Evolutionary conservation across 768 basidiomycete species (phyloP).

Genomic region (Leccinum pellstonianum): DNA sequence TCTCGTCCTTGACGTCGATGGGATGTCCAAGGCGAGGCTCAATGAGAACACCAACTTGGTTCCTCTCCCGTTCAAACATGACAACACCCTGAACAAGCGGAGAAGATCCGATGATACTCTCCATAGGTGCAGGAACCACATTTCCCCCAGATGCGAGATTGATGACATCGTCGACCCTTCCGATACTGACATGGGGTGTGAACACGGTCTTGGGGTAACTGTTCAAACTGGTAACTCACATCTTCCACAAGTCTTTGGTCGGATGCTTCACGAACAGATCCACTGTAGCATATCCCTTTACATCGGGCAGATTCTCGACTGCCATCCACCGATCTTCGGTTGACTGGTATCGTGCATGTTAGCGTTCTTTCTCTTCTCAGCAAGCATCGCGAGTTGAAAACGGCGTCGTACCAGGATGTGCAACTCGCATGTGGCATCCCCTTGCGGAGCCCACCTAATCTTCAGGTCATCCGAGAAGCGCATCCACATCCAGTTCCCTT

Average conservation of each 20-base stretch:
- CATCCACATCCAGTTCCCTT: constrained; percentile 39
- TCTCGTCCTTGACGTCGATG: constrained; percentile 25
- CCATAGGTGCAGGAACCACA: constrained; percentile 30
- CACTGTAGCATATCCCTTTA: constrained; percentile 40
- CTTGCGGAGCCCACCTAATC: constrained; percentile 34
- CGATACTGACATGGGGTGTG: constrained; percentile 9
- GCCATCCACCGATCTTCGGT: constrained; percentile 5
- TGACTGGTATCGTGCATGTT: not conserved
- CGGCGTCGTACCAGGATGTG: constrained; percentile 35
- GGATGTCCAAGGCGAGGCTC: constrained; percentile 19
- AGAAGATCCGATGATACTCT: constrained; percentile 23
- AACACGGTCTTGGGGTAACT: not conserved
- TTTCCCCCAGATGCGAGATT: constrained; percentile 25
- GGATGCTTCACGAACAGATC: constrained; percentile 48
- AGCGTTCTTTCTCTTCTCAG: not conserved
- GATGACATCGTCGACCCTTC: constrained; percentile 39
- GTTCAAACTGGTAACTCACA: constrained; percentile 17
- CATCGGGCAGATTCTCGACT: constrained; percentile 38
- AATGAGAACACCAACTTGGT: constrained; percentile 34
- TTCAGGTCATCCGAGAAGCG: constrained; percentile 22
- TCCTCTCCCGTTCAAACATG: constrained; percentile 37
- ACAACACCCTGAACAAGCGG: constrained; percentile 24
- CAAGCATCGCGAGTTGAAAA: too few species aligned
- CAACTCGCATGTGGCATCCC: constrained; percentile 36
- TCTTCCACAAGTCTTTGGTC: constrained; percentile 38